Evolutionary conservation across 805 yeast species (phyloP).

Genomic region (Pichia thaimueangensis): DNA sequence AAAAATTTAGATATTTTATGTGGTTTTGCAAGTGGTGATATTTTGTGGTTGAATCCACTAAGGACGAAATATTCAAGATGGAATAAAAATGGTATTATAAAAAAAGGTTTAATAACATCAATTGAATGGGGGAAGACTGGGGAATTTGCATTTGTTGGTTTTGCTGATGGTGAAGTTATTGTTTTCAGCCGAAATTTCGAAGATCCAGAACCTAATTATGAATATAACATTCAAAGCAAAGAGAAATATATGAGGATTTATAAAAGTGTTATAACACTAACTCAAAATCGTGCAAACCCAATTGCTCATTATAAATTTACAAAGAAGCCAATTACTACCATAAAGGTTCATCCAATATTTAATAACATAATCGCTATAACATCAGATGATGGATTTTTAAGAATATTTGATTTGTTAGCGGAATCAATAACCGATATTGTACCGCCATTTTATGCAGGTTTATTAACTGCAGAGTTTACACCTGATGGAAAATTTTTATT

Average conservation of each 20-base stretch:
- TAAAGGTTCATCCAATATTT: slow-evolving; percentile 37
- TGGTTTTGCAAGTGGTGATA: slow-evolving; percentile 65
- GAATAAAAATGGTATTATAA: slow-evolving; percentile 43
- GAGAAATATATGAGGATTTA: slow-evolving; percentile 30
- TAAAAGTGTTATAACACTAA: slow-evolving; percentile 11
- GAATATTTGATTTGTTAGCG: slow-evolving; percentile 45
- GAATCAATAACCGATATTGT: slow-evolving; percentile 45
- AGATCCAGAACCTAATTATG: slow-evolving; percentile 32
- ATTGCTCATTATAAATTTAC: slow-evolving; percentile 61
- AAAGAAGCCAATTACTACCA: slow-evolving; percentile 48
- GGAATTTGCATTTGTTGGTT: slow-evolving; percentile 49
- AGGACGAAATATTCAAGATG: slow-evolving; percentile 43
- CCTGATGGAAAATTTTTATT: slow-evolving; percentile 41
- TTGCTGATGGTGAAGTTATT: slow-evolving; percentile 54
- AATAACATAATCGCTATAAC: slow-evolving; percentile 42
- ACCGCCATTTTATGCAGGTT: slow-evolving; percentile 63
- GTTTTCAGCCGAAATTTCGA: slow-evolving; percentile 46
- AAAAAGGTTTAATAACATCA: slow-evolving; percentile 37
- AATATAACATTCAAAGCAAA: slow-evolving; percentile 22
- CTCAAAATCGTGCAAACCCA: slow-evolving; percentile 28
- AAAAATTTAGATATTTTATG: slow-evolving; percentile 44
- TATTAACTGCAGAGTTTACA: slow-evolving; percentile 43
- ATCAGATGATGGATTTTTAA: slow-evolving; percentile 57
- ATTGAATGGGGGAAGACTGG: slow-evolving; percentile 44
- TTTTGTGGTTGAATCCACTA: slow-evolving; percentile 53